Evolutionary conservation across 768 basidiomycete species (phyloP).

Genomic region (Fomitopsis pulvina): DNA sequence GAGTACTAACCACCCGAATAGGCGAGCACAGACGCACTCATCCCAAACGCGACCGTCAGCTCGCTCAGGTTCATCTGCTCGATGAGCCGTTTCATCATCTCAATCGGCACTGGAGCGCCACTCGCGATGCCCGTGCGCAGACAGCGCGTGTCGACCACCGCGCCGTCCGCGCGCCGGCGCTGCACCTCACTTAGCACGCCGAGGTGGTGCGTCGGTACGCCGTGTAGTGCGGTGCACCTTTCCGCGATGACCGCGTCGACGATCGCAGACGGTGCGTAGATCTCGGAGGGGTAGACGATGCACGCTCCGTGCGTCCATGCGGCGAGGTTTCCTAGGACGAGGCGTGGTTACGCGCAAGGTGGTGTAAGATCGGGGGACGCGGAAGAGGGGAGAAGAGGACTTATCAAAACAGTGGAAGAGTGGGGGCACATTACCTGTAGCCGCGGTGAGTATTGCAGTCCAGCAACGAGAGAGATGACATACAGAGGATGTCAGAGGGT

Average conservation of each 20-base stretch:
- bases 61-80: constrained; percentile 59
- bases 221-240: constrained; percentile 72
- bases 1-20: background rate
- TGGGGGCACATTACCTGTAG: constrained; percentile 72
- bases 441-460: background rate
- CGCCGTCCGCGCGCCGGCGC: constrained; percentile 39
- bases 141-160: constrained; percentile 38
- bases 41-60: constrained; percentile 76
- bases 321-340: constrained; percentile 76
- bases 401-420: constrained; percentile 89
- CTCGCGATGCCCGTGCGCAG: constrained; percentile 79
- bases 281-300: constrained; percentile 68
- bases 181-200: constrained; percentile 67
- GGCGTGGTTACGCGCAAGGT: constrained; percentile 36
- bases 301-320: constrained; percentile 70
- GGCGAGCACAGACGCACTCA: constrained; percentile 51
- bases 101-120: constrained; percentile 72
- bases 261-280: constrained; percentile 56
- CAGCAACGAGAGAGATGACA: background rate
- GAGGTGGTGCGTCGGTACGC: constrained; percentile 82
- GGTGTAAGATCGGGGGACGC: background rate
- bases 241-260: constrained; percentile 67
- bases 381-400: constrained; percentile 26
- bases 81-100: constrained; percentile 71
- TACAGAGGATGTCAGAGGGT: constrained; percentile 62